Evolutionary conservation across 345 rosid species (phyloP).

Genomic region (Syzygium grande): DNA sequence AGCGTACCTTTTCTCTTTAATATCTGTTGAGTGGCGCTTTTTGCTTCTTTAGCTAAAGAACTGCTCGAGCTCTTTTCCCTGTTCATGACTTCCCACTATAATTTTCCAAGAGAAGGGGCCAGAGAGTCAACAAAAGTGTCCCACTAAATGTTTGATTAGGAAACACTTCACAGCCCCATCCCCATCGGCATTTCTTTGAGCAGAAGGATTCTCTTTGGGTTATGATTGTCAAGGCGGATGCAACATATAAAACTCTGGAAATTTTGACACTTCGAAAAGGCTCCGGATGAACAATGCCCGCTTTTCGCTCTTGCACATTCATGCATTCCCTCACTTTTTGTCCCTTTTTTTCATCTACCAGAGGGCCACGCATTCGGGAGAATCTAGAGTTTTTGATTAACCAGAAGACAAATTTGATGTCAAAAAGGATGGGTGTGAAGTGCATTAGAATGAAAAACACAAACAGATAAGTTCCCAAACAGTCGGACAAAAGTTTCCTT

Average conservation of each 20-base stretch:
- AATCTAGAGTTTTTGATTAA: not conserved
- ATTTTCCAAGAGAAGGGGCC: not conserved
- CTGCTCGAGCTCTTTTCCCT: not conserved
- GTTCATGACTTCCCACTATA: not conserved
- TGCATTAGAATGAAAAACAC: not conserved
- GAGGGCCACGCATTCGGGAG: not conserved
- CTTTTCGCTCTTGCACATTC: not conserved
- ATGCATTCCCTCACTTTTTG: not conserved
- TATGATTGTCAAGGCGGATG: not conserved
- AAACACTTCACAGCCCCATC: not conserved
- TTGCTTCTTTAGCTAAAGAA: not conserved
- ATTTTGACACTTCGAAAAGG: not conserved
- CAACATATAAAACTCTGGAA: conserved; percentile 1
- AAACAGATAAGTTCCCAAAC: not conserved
- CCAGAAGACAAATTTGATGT: not conserved
- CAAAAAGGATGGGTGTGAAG: not conserved
- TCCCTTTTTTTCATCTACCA: not conserved
- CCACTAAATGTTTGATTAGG: not conserved
- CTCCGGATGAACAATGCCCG: not conserved
- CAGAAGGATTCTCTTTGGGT: conserved; percentile 8
- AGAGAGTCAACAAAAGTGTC: not conserved
- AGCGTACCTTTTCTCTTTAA: not conserved
- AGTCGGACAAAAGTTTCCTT: not conserved
- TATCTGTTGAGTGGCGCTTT: not conserved
- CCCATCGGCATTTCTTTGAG: conserved; percentile 3